Evolutionary conservation across 2,329 filamentous ascomycete species (phyloP).

Genomic region (Plectosphaerella plurivora): DNA sequence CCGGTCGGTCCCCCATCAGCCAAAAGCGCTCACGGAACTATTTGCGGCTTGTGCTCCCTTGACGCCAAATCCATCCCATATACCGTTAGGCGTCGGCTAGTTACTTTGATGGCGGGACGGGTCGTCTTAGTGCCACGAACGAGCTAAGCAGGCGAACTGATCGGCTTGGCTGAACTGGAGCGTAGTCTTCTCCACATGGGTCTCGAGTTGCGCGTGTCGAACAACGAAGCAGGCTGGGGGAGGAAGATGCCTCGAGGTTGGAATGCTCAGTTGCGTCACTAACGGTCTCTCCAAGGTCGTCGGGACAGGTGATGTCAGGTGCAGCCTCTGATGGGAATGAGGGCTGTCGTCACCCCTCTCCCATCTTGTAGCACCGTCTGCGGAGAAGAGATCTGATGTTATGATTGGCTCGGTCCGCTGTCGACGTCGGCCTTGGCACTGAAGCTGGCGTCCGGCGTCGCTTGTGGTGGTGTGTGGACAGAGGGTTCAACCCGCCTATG

Average conservation of each 20-base stretch:
- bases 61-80: background rate
- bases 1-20: background rate
- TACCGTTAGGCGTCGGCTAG: background rate
- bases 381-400: no score
- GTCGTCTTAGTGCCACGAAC: background rate
- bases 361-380: no score
- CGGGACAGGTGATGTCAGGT: background rate
- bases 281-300: background rate
- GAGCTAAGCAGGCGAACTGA: background rate
- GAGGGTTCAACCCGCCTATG: no score
- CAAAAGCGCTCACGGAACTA: background rate
- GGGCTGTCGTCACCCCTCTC: background rate
- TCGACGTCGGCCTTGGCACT: no score
- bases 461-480: no score
- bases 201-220: background rate
- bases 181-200: background rate
- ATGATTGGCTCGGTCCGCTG: no score
- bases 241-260: background rate
- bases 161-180: background rate
- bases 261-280: background rate
- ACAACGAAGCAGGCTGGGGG: background rate
- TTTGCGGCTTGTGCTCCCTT: background rate
- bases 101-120: slow-evolving; percentile 1
- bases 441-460: no score
- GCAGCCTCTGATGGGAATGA: background rate